Evolutionary conservation across 805 yeast genomes (phyloP), one percentile per base, ranked within the genome.

Genomic region (Candida insectorum): DNA sequence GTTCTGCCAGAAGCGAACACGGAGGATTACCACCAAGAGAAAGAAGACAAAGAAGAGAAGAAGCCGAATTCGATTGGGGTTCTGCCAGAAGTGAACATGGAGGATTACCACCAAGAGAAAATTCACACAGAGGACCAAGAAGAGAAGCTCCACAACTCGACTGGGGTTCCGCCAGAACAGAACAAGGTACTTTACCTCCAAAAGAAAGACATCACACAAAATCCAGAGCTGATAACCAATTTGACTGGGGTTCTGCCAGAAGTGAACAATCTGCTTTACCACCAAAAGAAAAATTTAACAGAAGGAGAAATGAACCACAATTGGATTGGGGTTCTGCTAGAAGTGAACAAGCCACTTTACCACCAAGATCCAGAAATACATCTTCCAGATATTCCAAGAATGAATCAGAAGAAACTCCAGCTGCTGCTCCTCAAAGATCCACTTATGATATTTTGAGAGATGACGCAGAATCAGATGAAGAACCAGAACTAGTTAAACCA

Each of bases 1-100:
- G 69, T 33, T 41, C 66, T 7, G 75, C 69, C 28, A 52, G 71
- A 47, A 39, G 47, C 16, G 33, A 54, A 5, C 30, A 36, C n/a
- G 55, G 52, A 7, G 47, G 52, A 2, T 48, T 55, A 39, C 62
- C 64, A 24, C 56, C 60, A 28, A 52, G 66, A 18, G 76, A 58
- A 38, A 48, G 58, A 43, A 44, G 47, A 13, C 52, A 53, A 33
- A 63, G 68, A 57, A 65, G 65, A 41, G 75, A 69, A 47, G 79
- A 71, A 48, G 75, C 77, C 29, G 75, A 76, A 20, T 59, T 78
- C 34, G 86, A 82, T 57, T 79, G 86, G 79, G 63, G 70, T 34
- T 41, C 66, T 7, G 76, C 70, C 28, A 63, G 77, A 52, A 39
- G 43, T 24, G 39, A 49, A 16, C 62, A 64, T 20, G 65, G 47